Evolutionary conservation across 768 basidiomycete species (phyloP), one percentile per base, ranked within the genome.

Genomic region (Auricularia cornea): DNA sequence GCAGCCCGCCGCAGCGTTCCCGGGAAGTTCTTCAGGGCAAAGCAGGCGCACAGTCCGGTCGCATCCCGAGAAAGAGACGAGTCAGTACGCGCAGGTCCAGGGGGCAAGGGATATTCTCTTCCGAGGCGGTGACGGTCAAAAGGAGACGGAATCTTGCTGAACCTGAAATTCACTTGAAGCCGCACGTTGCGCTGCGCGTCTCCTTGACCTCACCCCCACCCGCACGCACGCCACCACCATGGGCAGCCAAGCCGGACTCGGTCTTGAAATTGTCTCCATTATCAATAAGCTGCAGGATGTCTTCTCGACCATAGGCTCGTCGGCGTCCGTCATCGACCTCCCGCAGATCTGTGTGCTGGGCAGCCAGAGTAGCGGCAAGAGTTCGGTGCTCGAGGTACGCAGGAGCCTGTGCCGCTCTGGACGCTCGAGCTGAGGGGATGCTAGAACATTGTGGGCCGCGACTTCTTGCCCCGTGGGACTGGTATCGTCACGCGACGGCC

Each of bases 401-500:
- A 30, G 60, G 16, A 59, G 62, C 38, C n/a, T 41, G 20, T 40
- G 1, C 2, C 52, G 4, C 28, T 59, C 30, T 62, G 38, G 59
- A 1, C 33, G 14, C 26, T 44, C 8, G 35, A 57, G 59, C 44
- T 63, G n/a, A 59, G 62, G n/a, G 59, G 30, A n/a, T 33, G 63
- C 10, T 60, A 96, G 94, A 97, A 98, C 78, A 94, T 98, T 68
- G 95, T 98, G 62, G 97, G 97, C 64, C 86, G 96, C 68, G 97
- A 99, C 76, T 99, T 99, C 82, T 74, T 99, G 72, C 97, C 97
- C 76, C 91, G 97, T 81, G 97, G 97, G 74, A 92, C 94, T 62
- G 96, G 96, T 77, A 99, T 99, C 71, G 96, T 99, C 76, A 98
- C 96, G 60, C 86, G 96, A 72, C 86, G 97, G 73, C 97, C 97